A percentile compares a stretch with the other conserved stretches of the same genome.
These are phyloP conservation scores for Roridomyces roridus DNA, from an alignment of 768 basidiomycete species.

Conservation along the genomic window DNA sequence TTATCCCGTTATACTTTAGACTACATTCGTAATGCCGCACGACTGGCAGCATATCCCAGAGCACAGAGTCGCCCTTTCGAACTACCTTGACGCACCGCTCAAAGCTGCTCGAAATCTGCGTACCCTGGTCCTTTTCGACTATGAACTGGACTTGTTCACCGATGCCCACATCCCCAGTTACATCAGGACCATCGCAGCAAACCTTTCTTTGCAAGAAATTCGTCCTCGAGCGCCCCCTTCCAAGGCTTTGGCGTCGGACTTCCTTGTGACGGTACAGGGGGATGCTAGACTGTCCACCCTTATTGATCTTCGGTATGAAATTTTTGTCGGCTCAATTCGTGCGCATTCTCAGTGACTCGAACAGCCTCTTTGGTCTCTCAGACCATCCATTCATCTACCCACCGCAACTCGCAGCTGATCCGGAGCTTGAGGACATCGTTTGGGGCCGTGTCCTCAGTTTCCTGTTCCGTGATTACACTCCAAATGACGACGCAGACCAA, in stretches of 20 bases:
- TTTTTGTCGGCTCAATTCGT: too few species aligned
- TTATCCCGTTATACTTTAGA: not conserved
- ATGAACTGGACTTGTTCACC: not conserved
- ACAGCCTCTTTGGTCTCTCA: not conserved
- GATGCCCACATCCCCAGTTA: not conserved
- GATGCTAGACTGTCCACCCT: not conserved
- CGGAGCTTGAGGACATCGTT: not conserved
- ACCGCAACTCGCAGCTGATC: not conserved
- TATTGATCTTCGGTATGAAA: too few species aligned
- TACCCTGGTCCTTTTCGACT: not conserved
- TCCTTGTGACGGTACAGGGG: not conserved
- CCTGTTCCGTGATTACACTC: too few species aligned
- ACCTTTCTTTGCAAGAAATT: not conserved
- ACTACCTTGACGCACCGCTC: not conserved
- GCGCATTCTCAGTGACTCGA: too few species aligned
- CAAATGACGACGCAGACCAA: too few species aligned
- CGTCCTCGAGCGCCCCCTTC: not conserved
- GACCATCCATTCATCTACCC: not conserved
- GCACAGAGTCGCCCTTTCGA: too few species aligned
- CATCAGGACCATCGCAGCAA: not conserved
- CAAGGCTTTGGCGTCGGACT: too few species aligned
- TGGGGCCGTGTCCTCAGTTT: conserved; percentile 1
- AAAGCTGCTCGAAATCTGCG: not conserved
- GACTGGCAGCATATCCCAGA: not conserved
- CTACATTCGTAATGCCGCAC: not conserved